Evolutionary conservation across 345 rosid species (phyloP).

Genomic region (Populus tremula): DNA sequence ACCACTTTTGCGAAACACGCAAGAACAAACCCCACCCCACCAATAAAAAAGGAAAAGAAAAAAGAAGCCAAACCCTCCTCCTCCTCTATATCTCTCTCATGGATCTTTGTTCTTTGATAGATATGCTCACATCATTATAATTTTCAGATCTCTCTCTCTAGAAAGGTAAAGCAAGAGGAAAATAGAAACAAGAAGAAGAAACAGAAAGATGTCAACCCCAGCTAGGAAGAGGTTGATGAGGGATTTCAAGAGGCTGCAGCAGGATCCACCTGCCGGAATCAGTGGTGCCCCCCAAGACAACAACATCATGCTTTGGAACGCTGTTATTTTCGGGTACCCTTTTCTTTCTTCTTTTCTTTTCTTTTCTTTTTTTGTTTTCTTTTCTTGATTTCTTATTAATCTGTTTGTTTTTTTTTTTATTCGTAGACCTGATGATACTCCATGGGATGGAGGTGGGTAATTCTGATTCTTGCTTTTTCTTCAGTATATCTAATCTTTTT

Average conservation of each 20-base stretch:
- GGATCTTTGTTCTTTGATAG: not conserved
- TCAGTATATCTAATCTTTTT: not conserved
- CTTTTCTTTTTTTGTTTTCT: not conserved
- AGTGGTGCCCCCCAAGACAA: conserved; percentile 37
- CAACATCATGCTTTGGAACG: conserved; percentile 35
- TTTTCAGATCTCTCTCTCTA: not conserved
- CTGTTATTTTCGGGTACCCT: conserved; percentile 34
- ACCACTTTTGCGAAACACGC: not conserved
- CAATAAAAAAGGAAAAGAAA: not conserved
- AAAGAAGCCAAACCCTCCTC: not conserved
- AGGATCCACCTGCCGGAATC: conserved; percentile 40
- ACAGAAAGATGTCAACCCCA: conserved; percentile 27
- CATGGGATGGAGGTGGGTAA: conserved; percentile 83
- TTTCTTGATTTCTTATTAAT: not conserved
- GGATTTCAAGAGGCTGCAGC: conserved; percentile 39
- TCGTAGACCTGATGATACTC: conserved; percentile 72
- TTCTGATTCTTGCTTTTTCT: not conserved
- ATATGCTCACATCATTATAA: not conserved
- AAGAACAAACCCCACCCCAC: not conserved
- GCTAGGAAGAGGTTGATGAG: conserved; percentile 38
- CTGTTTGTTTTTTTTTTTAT: conserved; percentile 11
- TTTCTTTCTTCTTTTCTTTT: not conserved
- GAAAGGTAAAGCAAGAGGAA: not conserved
- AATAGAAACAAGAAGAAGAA: not conserved
- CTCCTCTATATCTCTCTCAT: not conserved